phyloP scores from a whole-genome alignment of 257 asterid genomes.

The Nicotiana paniculata region DNA sequence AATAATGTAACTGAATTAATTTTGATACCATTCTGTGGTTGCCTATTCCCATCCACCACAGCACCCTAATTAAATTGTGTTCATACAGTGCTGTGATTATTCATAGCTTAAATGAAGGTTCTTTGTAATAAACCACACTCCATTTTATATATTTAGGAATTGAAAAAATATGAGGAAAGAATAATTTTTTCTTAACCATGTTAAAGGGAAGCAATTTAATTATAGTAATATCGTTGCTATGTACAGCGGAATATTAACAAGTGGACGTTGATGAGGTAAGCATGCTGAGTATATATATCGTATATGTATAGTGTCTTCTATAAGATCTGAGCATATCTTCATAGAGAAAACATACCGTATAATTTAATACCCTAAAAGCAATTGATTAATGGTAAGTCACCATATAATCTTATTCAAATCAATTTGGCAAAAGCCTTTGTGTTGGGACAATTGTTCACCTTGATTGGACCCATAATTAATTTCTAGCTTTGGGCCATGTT shows the following conservation, averaged over 20 bases:
- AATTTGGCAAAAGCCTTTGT: background rate
- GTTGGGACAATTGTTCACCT: background rate
- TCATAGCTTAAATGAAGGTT: conserved; percentile 43
- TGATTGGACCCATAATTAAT: background rate
- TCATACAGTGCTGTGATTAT: conserved; percentile 25
- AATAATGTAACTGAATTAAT: background rate
- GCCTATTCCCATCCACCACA: conserved; percentile 50
- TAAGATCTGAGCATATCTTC: background rate
- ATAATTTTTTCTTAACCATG: conserved; percentile 43
- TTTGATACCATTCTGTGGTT: conserved; percentile 28
- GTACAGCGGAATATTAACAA: background rate
- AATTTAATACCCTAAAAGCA: background rate
- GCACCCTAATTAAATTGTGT: conserved; percentile 6
- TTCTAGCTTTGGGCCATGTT: background rate
- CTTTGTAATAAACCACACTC: conserved; percentile 35
- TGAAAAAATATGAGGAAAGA: background rate
- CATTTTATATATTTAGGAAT: background rate
- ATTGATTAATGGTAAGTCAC: background rate
- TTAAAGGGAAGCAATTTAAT: conserved; percentile 22
- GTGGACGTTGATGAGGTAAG: background rate
- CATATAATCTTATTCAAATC: background rate
- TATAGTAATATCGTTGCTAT: background rate
- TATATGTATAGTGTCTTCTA: background rate
- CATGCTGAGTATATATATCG: background rate
- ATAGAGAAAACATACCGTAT: too few relatives aligned